Conservation (phyloP, 2,329 filamentous ascomycete genomes). For the Stagonosporopsis tanaceti region DNA sequence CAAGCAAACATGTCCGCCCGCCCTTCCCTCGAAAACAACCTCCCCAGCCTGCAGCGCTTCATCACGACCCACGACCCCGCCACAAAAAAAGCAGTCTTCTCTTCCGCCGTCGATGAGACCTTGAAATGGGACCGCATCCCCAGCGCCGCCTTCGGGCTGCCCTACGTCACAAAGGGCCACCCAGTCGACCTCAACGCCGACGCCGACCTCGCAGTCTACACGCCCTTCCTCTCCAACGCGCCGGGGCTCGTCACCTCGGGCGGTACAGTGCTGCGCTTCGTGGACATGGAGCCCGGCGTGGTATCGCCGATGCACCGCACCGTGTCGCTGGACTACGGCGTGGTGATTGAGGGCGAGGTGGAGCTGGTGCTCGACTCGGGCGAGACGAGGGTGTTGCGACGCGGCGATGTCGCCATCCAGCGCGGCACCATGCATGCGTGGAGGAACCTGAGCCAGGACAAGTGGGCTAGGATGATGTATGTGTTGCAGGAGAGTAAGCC, state of each 20-base stretch:
- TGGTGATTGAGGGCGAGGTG: conserved; percentile 50
- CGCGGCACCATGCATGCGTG: conserved; percentile 52
- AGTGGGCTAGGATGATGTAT: conserved; percentile 44
- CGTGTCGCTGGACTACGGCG: conserved; percentile 49
- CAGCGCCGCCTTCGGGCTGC: conserved; percentile 53
- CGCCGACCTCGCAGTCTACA: conserved; percentile 57
- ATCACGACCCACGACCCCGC: conserved; percentile 48
- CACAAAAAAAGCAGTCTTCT: conserved; percentile 47
- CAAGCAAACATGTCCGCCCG: conserved; percentile 25
- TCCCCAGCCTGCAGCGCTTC: conserved; percentile 43
- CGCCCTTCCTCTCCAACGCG: conserved; percentile 52
- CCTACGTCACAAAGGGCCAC: conserved; percentile 58
- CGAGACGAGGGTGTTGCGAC: conserved; percentile 43
- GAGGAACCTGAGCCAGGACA: conserved; percentile 40
- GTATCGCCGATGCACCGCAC: conserved; percentile 51
- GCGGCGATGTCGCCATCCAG: conserved; percentile 49
- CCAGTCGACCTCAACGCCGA: conserved; percentile 57
- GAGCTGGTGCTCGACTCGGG: conserved; percentile 49
- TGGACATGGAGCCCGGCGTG: conserved; percentile 43
- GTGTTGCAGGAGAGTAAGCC: conserved; percentile 42
- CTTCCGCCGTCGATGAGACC: conserved; percentile 34
- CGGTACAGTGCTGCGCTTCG: conserved; percentile 55
- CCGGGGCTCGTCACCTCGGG: conserved; percentile 58
- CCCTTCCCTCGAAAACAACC: conserved; percentile 26
- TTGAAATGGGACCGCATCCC: conserved; percentile 31